Evolutionary conservation across 768 basidiomycete genomes (phyloP), one percentile per base, ranked within the genome.

Genomic region (Phanerodontia chrysosporium): DNA sequence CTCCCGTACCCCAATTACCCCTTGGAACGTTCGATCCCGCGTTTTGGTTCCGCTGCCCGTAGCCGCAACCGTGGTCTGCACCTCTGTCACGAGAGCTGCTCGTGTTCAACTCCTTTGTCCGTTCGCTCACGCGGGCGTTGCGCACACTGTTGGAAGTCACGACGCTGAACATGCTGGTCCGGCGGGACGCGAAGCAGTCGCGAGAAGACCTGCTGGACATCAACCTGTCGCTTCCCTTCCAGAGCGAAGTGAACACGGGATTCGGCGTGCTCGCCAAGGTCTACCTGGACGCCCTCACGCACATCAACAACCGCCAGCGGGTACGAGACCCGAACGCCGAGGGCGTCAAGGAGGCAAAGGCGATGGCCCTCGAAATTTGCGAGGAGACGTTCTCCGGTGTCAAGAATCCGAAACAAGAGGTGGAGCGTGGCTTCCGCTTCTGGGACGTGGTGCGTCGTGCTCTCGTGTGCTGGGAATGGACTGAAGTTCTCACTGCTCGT

Each of bases 211-310:
- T 93, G 64, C 77, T 97, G 66, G 97, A 98, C 71, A 88, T 98
- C 61, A 85, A 92, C 62, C 81, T 97, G 32, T 93, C 92, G 46
- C 79, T 98, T 32, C 94, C 95, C 9, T 97, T 98, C 83, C 95
- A 97, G 71, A 81, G 83, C 57, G 97, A 98, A 69, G 93, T 94
- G 66, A 97, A 97, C 79, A 98, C 97, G 0, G 97, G 95, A 21
- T 98, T 98, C 73, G 97, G 97, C 3, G 92, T 99, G 63, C 82
- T 99, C 22, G 94, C 92, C 16, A 99, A 98, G 79, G 95, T 95
- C 35, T 96, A 97, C 77, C 77, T 98, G 66, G 95, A 97, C 67
- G 91, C 93, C 54, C 82, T 95, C 51, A 93, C 91, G 48, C 89
- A 93, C 71, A 80, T 95, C 69, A 93, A 94, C 72, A 86, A 87